phyloP scores from a whole-genome alignment of 129 eudicot species.

The Ambrosia artemisiifolia region DNA sequence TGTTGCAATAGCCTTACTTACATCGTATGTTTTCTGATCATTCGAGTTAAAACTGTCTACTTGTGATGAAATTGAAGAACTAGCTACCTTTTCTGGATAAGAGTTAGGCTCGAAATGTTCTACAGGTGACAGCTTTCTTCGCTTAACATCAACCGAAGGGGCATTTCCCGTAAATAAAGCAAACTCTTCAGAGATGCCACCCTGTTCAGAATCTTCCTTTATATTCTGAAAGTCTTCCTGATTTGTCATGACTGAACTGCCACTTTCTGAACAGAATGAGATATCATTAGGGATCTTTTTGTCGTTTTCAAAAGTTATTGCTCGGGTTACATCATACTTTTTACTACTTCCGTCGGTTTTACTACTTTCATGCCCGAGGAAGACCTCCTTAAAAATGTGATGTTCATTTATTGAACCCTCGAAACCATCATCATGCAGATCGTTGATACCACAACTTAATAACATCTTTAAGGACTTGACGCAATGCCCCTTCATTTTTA shows the following conservation, averaged over 20 bases:
- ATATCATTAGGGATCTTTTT: conserved; percentile 27
- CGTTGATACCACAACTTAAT: conserved; percentile 37
- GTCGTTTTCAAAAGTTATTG: conserved; percentile 33
- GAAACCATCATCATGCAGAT: conserved; percentile 61
- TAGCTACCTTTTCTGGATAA: conserved; percentile 25
- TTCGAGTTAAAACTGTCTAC: conserved; percentile 31
- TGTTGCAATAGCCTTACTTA: conserved; percentile 41
- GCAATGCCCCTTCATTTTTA: conserved; percentile 28
- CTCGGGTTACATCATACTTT: conserved; percentile 39
- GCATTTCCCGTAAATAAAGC: conserved; percentile 25
- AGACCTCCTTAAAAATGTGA: conserved; percentile 53
- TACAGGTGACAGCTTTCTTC: conserved; percentile 42
- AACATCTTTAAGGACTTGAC: conserved; percentile 39
- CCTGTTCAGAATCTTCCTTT: conserved; percentile 28
- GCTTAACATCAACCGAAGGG: conserved; percentile 39
- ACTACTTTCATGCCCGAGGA: conserved; percentile 45
- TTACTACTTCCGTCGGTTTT: conserved; percentile 30
- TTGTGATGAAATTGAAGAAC: conserved; percentile 34
- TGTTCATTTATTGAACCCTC: conserved; percentile 66
- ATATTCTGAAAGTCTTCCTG: conserved; percentile 41
- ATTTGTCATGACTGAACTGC: conserved; percentile 51
- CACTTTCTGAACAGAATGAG: conserved; percentile 53
- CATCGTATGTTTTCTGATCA: conserved; percentile 41
- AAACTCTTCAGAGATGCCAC: conserved; percentile 33
- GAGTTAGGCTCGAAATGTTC: conserved; percentile 40